A percentile compares a stretch with the other conserved stretches of the same genome.
Evolutionary conservation across 2,329 filamentous ascomycete genomes (phyloP).

Genomic region (Penicillium sp.): DNA sequence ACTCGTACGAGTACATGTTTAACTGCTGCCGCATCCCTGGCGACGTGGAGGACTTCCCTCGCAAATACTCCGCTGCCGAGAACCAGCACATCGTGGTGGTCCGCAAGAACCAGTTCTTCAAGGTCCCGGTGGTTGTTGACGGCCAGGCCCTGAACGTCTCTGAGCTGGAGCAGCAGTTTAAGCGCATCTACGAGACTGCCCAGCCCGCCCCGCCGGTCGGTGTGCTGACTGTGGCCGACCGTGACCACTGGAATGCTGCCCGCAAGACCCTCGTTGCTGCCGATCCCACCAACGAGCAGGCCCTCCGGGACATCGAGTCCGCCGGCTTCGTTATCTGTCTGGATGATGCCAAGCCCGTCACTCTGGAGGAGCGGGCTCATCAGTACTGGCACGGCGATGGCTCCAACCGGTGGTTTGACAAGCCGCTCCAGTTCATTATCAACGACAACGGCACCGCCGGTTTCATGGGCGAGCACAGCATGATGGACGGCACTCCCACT

Average conservation of each 20-base stretch:
- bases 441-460: slow-evolving; percentile 97
- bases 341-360: slow-evolving; percentile 85
- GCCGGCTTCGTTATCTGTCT: slow-evolving; percentile 89
- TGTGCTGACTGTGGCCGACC: slow-evolving; percentile 82
- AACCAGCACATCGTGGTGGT: slow-evolving; percentile 86
- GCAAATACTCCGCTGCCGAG: slow-evolving; percentile 69
- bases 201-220: slow-evolving; percentile 70
- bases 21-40: slow-evolving; percentile 83
- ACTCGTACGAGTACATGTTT: slow-evolving; percentile 99
- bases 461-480: slow-evolving; percentile 97
- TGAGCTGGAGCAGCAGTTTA: slow-evolving; percentile 88
- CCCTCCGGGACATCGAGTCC: slow-evolving; percentile 77
- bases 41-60: slow-evolving; percentile 72
- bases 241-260: slow-evolving; percentile 86
- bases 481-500: slow-evolving; percentile 99
- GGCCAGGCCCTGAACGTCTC: slow-evolving; percentile 81
- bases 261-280: slow-evolving; percentile 69
- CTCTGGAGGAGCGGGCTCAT: slow-evolving; percentile 88
- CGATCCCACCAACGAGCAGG: slow-evolving; percentile 71
- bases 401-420: slow-evolving; percentile 94
- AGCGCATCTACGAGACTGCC: slow-evolving; percentile 73
- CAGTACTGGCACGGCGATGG: slow-evolving; percentile 99
- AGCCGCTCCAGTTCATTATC: slow-evolving; percentile 94
- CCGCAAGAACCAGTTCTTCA: slow-evolving; percentile 97
- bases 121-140: slow-evolving; percentile 73